These are phyloP conservation scores for Alternaria atra DNA, from an alignment of 2,329 filamentous ascomycete species.

Conservation along the genomic window DNA sequence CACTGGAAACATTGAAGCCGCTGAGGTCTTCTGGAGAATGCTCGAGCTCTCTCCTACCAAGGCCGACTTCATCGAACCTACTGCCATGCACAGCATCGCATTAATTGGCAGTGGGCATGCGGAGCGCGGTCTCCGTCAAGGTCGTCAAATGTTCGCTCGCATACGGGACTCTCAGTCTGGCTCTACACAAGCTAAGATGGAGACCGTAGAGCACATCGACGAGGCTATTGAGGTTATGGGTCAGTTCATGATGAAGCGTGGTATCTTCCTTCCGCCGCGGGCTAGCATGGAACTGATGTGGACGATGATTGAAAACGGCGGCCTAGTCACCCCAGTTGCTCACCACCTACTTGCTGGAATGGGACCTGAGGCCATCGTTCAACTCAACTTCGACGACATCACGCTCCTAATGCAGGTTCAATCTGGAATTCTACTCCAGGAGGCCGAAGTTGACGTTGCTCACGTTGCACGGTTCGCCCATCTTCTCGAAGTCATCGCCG, in stretches of 20 bases:
- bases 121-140: constrained; percentile 79
- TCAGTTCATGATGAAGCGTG: constrained; percentile 63
- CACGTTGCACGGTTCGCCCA: constrained; percentile 69
- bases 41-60: constrained; percentile 70
- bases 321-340: constrained; percentile 66
- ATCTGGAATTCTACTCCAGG: constrained; percentile 59
- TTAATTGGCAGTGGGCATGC: constrained; percentile 86
- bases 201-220: constrained; percentile 81
- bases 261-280: constrained; percentile 61
- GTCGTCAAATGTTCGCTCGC: constrained; percentile 85
- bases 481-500: constrained; percentile 66
- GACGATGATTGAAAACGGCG: constrained; percentile 72
- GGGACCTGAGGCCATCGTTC: constrained; percentile 66
- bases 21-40: constrained; percentile 81
- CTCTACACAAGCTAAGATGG: constrained; percentile 57
- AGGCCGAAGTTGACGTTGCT: constrained; percentile 62
- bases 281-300: constrained; percentile 68
- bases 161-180: constrained; percentile 71
- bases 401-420: constrained; percentile 70
- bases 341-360: constrained; percentile 69
- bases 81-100: constrained; percentile 88
- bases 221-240: constrained; percentile 80
- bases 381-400: constrained; percentile 63
- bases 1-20: constrained; percentile 78
- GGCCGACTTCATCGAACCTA: constrained; percentile 80